Conservation (phyloP, 208 protist genomes). For the Trypanosomatidae sp. region DNA sequence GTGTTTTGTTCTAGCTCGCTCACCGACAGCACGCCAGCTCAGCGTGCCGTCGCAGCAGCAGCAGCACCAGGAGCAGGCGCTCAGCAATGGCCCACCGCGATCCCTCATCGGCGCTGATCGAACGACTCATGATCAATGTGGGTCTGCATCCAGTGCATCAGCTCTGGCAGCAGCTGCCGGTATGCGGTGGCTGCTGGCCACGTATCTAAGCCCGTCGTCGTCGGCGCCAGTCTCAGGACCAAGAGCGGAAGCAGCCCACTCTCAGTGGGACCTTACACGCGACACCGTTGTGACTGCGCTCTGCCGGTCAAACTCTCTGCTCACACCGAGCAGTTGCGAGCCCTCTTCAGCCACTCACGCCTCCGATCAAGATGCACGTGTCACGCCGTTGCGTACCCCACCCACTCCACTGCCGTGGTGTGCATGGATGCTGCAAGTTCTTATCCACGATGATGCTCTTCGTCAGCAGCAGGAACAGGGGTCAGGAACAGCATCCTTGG, state of each 20-base stretch:
- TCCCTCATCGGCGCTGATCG: not conserved
- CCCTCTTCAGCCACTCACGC: not conserved
- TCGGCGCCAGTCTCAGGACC: not conserved
- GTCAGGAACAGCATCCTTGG: not conserved
- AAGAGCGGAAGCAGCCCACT: not conserved
- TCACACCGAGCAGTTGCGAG: not conserved
- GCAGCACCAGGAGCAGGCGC: not conserved
- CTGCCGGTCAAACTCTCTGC: not conserved
- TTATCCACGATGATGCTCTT: constrained; percentile 4
- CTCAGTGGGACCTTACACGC: not conserved
- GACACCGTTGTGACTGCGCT: constrained; percentile 1
- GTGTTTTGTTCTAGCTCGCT: constrained; percentile 8
- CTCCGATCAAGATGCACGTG: not conserved
- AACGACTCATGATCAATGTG: not conserved
- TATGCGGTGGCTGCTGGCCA: constrained; percentile 6
- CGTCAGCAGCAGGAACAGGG: not conserved
- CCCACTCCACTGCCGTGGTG: constrained; percentile 10
- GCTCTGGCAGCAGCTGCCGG: constrained; percentile 1
- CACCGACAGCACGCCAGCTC: not conserved
- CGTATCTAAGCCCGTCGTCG: not conserved
- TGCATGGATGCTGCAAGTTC: constrained; percentile 23
- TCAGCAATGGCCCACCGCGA: not conserved
- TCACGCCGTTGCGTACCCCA: not conserved
- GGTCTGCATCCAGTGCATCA: not conserved
- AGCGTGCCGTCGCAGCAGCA: not conserved